Evolutionary conservation across 23 red algal species (phyloP), one percentile per base, ranked within the genome.

Genomic region (Gracilaria vermiculophylla): DNA sequence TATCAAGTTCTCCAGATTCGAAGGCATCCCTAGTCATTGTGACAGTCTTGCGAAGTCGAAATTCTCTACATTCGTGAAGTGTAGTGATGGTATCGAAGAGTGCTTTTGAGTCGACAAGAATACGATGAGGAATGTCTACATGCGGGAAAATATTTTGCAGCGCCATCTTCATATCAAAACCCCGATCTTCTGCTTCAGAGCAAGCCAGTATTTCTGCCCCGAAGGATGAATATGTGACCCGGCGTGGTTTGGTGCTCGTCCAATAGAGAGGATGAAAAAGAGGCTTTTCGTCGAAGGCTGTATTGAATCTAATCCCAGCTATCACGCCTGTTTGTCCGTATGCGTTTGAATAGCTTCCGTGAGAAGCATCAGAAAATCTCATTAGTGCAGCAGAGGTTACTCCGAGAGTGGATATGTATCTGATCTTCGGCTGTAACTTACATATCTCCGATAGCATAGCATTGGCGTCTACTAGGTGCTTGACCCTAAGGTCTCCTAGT

Each of bases 1-100:
- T 82, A 45, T 82, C 1, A 8, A 65, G 29, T 23, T 82, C 78
- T 6, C 78, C 55, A 25, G 78, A 62, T 24, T 82, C 78, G 23
- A 82, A 61, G 15, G 78, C 43, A 62, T 82, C 78, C 40, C 40
- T 82, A 19, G 2, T 82, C 2, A 45, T 61, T 61, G 39, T 45
- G 27, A 82, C 78, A 16, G 78, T 82, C 23, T 4, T 33, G 19
- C 78, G 50, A 16, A 60, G 55, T n/a, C n/a, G n/a, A n/a, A n/a
- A n/a, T n/a, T n/a, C n/a, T n/a, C n/a, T n/a, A n/a, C n/a, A n/a
- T n/a, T 0, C 78, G 57, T 82, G 78, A 19, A 82, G 40, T 31
- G 54, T 82, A 1, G 0, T 82, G 14, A 62, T 82, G 24, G 53
- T 82, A 0, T 55, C 50, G 78, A 53, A 62, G 40, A 65, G 78